These are phyloP conservation scores for Moesziomyces sp. DNA, from an alignment of 1,284 basidiomycete species.

Conservation along the genomic window DNA sequence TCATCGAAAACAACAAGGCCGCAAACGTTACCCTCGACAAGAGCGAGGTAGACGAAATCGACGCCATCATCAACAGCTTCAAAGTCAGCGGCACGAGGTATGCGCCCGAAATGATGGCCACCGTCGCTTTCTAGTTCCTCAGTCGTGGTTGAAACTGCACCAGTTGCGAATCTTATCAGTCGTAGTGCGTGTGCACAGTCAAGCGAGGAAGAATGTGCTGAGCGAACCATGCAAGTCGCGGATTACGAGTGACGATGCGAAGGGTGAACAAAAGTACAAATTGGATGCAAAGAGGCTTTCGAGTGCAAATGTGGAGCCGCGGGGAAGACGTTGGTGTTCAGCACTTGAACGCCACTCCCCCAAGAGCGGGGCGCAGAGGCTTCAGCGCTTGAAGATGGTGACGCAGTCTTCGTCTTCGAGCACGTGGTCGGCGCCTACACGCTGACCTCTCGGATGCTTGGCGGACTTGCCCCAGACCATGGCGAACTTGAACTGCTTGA, in stretches of 20 bases:
- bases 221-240: too few species aligned
- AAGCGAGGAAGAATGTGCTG: too few species aligned
- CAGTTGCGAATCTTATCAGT: too few species aligned
- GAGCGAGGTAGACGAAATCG: constrained; percentile 47
- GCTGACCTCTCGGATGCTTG: constrained; percentile 95
- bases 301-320: not conserved
- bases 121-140: constrained; percentile 27
- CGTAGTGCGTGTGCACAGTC: too few species aligned
- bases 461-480: constrained; percentile 93
- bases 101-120: constrained; percentile 14
- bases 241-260: too few species aligned
- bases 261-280: not conserved
- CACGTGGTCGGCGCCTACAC: constrained; percentile 76
- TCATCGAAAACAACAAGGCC: constrained; percentile 49
- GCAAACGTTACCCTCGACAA: constrained; percentile 29
- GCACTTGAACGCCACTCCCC: constrained; percentile 25
- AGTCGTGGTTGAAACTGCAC: too few species aligned
- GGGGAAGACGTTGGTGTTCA: constrained; percentile 9
- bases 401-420: constrained; percentile 60
- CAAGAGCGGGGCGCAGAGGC: not conserved
- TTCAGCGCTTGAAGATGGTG: constrained; percentile 56
- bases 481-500: constrained; percentile 89
- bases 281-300: not conserved
- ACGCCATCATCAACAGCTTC: constrained; percentile 53
- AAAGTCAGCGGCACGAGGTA: constrained; percentile 47